Evolutionary conservation across 2,329 filamentous ascomycete genomes (phyloP).

Genomic region (Aspergillus tubingensis): DNA sequence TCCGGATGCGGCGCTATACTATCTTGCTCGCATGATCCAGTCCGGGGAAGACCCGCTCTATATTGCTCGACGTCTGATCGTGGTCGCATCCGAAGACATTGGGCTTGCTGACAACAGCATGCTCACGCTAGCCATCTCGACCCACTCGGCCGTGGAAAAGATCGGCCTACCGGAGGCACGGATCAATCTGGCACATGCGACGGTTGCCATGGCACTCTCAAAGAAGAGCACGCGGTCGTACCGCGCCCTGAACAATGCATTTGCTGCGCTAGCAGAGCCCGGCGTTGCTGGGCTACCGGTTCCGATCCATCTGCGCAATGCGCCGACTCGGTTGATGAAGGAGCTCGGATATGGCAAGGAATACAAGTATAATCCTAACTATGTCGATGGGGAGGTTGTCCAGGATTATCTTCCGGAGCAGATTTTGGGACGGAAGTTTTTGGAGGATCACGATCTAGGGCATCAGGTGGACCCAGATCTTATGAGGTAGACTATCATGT

Average conservation of each 20-base stretch:
- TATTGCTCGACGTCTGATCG: constrained; percentile 87
- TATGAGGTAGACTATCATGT: constrained; percentile 20
- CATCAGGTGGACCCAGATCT: constrained; percentile 73
- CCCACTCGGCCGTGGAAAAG: constrained; percentile 86
- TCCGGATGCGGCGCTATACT: constrained; percentile 87
- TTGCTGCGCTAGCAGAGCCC: constrained; percentile 76
- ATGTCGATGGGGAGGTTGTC: constrained; percentile 73
- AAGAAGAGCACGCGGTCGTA: constrained; percentile 89
- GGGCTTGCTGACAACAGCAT: constrained; percentile 85
- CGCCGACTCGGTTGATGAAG: constrained; percentile 88
- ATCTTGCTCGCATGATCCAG: constrained; percentile 92
- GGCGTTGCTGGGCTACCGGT: constrained; percentile 80
- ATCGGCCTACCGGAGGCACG: constrained; percentile 94
- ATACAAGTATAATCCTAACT: constrained; percentile 97
- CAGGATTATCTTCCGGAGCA: constrained; percentile 90
- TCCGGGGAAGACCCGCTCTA: constrained; percentile 92
- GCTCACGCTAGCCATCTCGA: constrained; percentile 78
- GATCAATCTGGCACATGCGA: constrained; percentile 85
- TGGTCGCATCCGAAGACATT: constrained; percentile 92
- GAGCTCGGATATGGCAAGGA: constrained; percentile 86
- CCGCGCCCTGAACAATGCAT: constrained; percentile 76
- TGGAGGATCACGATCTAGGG: constrained; percentile 80
- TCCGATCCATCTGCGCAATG: constrained; percentile 85
- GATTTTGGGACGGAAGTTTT: constrained; percentile 68
- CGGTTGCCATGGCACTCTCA: constrained; percentile 76